These are phyloP conservation scores for Melocanna baccifera DNA, from an alignment of 176 grass and related monocot genomes.

Conservation along the genomic window DNA sequence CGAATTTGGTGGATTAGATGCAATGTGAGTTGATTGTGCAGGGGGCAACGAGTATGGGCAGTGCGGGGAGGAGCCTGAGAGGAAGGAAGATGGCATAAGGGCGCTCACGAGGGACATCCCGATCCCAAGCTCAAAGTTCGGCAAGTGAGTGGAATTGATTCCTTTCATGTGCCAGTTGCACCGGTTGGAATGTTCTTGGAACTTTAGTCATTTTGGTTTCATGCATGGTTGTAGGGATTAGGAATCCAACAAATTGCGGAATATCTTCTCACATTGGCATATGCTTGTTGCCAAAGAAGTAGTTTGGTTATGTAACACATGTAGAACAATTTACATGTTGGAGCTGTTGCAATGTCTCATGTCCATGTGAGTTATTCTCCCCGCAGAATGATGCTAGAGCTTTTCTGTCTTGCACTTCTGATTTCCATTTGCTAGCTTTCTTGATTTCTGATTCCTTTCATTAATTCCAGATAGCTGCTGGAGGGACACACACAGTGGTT, in stretches of 20 bases:
- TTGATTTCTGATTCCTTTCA: slow-evolving; percentile 6
- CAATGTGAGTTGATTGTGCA: slow-evolving; percentile 28
- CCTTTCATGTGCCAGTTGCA: background rate
- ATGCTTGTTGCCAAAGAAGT: slow-evolving; percentile 8
- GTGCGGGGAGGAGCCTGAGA: slow-evolving; percentile 92
- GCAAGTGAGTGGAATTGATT: slow-evolving; percentile 61
- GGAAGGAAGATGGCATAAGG: slow-evolving; percentile 83
- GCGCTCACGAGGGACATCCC: slow-evolving; percentile 84
- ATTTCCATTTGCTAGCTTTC: background rate
- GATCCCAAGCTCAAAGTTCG: slow-evolving; percentile 77
- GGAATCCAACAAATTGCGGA: slow-evolving; percentile 34
- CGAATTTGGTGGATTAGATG: slow-evolving; percentile 11
- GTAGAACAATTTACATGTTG: background rate
- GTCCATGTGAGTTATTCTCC: background rate
- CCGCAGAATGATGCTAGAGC: background rate
- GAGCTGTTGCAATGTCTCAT: background rate
- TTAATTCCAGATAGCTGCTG: slow-evolving; percentile 81
- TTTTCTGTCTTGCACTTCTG: background rate
- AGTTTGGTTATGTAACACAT: background rate
- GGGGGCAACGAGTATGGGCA: slow-evolving; percentile 98
- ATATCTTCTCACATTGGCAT: slow-evolving; percentile 27
- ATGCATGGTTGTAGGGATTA: background rate
- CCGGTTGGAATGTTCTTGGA: slow-evolving; percentile 30
- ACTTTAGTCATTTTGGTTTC: slow-evolving; percentile 19
- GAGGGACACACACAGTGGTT: slow-evolving; percentile 92